Evolutionary conservation across 2,329 filamentous ascomycete species (phyloP).

Genomic region (Colletotrichum chlorophyti): DNA sequence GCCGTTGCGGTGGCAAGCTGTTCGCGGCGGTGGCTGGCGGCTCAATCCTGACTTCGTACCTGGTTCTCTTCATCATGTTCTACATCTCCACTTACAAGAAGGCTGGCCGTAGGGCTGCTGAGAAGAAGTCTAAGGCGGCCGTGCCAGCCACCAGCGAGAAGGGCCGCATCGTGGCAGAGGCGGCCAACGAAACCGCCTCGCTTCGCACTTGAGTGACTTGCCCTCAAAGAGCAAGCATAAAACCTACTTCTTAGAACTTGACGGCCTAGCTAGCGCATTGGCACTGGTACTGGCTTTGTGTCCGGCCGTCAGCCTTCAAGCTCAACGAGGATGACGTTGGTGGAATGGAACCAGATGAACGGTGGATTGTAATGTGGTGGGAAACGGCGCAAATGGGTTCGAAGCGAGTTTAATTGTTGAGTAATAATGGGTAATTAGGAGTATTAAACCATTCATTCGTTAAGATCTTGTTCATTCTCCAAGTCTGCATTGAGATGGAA

Average conservation of each 20-base stretch:
- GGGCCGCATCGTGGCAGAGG: background rate
- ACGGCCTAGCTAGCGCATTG: too few relatives aligned
- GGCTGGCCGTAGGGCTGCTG: background rate
- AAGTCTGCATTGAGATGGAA: too few relatives aligned
- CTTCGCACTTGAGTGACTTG: too few relatives aligned
- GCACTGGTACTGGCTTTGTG: too few relatives aligned
- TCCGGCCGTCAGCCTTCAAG: too few relatives aligned
- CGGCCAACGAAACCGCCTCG: too few relatives aligned
- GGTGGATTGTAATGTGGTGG: background rate
- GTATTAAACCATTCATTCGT: too few relatives aligned
- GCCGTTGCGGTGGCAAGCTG: constrained; percentile 77
- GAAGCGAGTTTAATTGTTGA: background rate
- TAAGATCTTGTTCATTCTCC: too few relatives aligned
- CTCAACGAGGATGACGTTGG: background rate
- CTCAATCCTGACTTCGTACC: constrained; percentile 76
- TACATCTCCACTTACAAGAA: constrained; percentile 63
- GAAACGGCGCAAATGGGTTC: constrained; percentile 1
- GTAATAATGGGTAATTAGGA: too few relatives aligned
- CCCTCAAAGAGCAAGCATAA: too few relatives aligned
- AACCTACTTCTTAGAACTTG: too few relatives aligned
- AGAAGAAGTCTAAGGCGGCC: background rate
- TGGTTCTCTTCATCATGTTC: constrained; percentile 80
- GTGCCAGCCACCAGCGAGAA: constrained; percentile 2
- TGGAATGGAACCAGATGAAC: background rate
- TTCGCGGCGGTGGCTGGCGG: constrained; percentile 80